Conservation (phyloP, 2,329 filamentous ascomycete genomes). For the Cordyceps javanica region DNA sequence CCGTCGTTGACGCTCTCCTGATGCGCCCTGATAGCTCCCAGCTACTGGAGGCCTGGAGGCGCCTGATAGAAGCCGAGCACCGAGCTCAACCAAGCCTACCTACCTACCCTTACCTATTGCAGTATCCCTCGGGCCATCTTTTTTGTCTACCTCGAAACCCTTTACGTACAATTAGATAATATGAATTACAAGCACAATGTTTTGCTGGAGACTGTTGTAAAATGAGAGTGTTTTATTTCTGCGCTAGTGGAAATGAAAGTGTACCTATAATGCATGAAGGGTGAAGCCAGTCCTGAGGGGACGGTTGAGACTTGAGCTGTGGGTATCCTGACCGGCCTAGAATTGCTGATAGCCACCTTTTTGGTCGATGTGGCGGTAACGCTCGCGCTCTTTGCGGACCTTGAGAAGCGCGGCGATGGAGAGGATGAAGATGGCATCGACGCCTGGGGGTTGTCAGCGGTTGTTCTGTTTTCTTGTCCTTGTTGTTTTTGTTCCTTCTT, state of each 20-base stretch:
- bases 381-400: constrained; percentile 71
- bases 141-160: neutral
- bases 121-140: neutral
- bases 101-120: neutral
- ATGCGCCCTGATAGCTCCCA: neutral
- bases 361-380: constrained; percentile 76
- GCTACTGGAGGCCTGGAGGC: neutral
- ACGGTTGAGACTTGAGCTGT: neutral
- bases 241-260: neutral
- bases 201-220: neutral
- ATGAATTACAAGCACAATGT: neutral
- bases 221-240: neutral
- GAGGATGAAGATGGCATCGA: constrained; percentile 63
- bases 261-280: neutral
- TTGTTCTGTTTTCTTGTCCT: too few species aligned
- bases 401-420: constrained; percentile 71
- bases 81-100: too few species aligned
- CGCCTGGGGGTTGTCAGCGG: constrained; percentile 29
- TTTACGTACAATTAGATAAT: constrained; percentile 2
- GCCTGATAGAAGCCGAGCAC: neutral
- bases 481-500: too few species aligned
- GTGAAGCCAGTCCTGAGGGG: neutral
- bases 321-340: constrained; percentile 18
- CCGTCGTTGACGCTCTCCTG: constrained; percentile 1
- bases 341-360: constrained; percentile 52